Conservation (phyloP, 1,139 yeast species). For the Nakaseomyces delphensis region DNA sequence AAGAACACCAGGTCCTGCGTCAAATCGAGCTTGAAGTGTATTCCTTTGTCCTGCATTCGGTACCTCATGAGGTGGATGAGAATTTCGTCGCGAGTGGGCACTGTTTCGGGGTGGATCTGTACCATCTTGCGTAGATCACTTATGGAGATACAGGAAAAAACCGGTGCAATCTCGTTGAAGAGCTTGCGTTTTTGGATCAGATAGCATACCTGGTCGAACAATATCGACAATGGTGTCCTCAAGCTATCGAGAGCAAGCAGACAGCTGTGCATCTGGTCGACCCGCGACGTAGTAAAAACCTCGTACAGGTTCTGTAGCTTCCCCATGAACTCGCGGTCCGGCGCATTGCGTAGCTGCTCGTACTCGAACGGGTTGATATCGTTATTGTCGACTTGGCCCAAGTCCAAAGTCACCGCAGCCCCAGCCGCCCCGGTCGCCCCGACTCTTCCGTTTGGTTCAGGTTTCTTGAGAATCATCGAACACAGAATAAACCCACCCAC, state of each 20-base stretch:
- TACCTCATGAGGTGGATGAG: constrained; percentile 25
- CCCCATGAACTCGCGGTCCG: constrained; percentile 13
- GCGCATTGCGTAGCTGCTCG: constrained; percentile 23
- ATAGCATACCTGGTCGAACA: constrained; percentile 14
- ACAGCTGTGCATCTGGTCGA: neutral
- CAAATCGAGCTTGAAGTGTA: constrained; percentile 20
- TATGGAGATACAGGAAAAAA: constrained; percentile 25
- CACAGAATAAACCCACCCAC: constrained; percentile 2
- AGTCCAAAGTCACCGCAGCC: no score
- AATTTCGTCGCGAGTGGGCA: constrained; percentile 20
- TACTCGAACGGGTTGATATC: constrained; percentile 26
- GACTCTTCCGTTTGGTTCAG: no score
- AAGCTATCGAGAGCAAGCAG: constrained; percentile 11
- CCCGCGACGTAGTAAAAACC: constrained; percentile 11
- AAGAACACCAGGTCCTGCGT: constrained; percentile 21
- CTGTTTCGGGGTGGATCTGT: constrained; percentile 9
- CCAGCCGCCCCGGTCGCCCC: no score
- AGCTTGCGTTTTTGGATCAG: constrained; percentile 19
- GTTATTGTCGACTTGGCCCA: constrained; percentile 1
- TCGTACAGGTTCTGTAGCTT: constrained; percentile 15
- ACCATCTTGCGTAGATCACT: constrained; percentile 20
- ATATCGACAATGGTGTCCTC: constrained; percentile 11
- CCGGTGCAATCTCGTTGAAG: constrained; percentile 26
- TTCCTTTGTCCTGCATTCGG: constrained; percentile 18
- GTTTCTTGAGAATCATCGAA: neutral